phyloP scores from a whole-genome alignment of 75 land plant species.

The Pinus tabuliformis region DNA sequence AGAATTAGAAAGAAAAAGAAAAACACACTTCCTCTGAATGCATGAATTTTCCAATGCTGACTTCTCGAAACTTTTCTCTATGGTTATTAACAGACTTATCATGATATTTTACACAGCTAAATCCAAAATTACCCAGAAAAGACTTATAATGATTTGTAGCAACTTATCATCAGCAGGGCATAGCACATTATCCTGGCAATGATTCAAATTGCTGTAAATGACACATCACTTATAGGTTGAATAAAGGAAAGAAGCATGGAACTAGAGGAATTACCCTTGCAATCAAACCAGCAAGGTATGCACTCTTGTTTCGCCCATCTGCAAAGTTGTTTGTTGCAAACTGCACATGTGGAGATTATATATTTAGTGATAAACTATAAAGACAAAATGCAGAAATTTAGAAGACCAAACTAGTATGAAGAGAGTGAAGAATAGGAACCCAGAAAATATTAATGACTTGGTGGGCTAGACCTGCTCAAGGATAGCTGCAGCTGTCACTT shows the following conservation, averaged over 20 bases:
- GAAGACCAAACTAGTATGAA: not conserved
- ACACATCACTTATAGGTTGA: not conserved
- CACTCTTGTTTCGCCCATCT: slow-evolving; percentile 17
- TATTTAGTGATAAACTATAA: not conserved
- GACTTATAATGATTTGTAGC: too few species aligned
- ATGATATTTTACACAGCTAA: too few species aligned
- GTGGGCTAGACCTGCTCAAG: slow-evolving; percentile 27
- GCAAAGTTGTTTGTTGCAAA: slow-evolving; percentile 12
- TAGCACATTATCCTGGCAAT: not conserved
- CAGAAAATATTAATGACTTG: not conserved
- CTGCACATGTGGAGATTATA: slow-evolving; percentile 15
- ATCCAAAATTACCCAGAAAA: too few species aligned
- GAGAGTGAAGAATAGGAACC: not conserved
- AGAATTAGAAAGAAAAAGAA: not conserved
- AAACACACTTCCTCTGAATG: too few species aligned
- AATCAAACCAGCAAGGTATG: slow-evolving; percentile 21
- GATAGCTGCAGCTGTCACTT: slow-evolving; percentile 20
- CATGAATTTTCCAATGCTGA: not conserved
- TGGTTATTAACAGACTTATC: too few species aligned
- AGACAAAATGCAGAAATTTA: not conserved
- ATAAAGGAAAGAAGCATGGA: not conserved
- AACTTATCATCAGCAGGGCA: too few species aligned
- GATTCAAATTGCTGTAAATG: not conserved
- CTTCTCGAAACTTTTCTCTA: not conserved
- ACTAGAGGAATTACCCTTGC: slow-evolving; percentile 15